Conservation (phyloP, 1,284 basidiomycete species). For the Agaricales sp. region DNA sequence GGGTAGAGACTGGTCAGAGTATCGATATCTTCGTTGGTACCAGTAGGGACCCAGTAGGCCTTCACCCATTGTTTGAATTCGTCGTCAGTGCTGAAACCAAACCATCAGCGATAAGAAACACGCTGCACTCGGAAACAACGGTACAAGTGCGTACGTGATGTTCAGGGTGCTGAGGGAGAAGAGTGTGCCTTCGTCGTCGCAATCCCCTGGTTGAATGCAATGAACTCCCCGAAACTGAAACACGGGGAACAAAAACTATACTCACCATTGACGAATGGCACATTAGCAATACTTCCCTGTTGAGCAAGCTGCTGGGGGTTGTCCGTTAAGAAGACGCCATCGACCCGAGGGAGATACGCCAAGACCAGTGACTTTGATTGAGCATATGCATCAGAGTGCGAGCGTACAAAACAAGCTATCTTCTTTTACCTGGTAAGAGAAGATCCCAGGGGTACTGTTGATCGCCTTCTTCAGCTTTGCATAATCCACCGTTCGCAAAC, state of each 20-base stretch:
- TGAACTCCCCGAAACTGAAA: background rate
- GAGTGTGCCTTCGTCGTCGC: slow-evolving; percentile 44
- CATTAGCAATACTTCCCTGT: slow-evolving; percentile 19
- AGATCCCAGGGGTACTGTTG: slow-evolving; percentile 29
- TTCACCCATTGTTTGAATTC: slow-evolving; percentile 26
- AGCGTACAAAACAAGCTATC: background rate
- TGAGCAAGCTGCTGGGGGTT: slow-evolving; percentile 17
- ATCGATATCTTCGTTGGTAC: slow-evolving; percentile 18
- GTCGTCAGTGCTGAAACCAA: slow-evolving; percentile 19
- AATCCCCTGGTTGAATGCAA: slow-evolving; percentile 22
- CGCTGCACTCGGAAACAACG: no score
- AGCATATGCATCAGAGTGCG: no score
- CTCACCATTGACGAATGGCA: slow-evolving; percentile 23
- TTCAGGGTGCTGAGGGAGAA: slow-evolving; percentile 34
- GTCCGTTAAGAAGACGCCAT: slow-evolving; percentile 26
- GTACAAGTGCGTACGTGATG: slow-evolving; percentile 25
- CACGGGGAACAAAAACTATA: slow-evolving; percentile 3
- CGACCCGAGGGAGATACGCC: slow-evolving; percentile 40
- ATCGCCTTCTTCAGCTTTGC: slow-evolving; percentile 29
- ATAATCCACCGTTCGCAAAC: slow-evolving; percentile 35
- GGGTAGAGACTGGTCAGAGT: slow-evolving; percentile 30
- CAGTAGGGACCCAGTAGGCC: slow-evolving; percentile 21
- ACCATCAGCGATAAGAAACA: background rate
- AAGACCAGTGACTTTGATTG: slow-evolving; percentile 25
- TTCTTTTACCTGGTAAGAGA: slow-evolving; percentile 32